phyloP scores from a whole-genome alignment of 1,139 yeast species.

The Kodamaea sp. region DNA sequence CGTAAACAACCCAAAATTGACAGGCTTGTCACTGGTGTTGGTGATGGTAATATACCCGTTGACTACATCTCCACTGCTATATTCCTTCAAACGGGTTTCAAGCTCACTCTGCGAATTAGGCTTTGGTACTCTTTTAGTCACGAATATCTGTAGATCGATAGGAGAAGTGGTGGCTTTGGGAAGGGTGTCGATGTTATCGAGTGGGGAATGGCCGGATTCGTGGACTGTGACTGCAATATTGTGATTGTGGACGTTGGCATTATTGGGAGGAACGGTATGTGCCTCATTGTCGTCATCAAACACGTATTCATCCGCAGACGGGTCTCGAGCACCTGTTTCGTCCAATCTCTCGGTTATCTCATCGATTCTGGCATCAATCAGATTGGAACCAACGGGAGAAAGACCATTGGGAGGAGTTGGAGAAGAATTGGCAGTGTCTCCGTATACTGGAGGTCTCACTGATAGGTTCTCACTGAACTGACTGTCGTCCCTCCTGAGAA shows the following conservation, averaged over 20 bases:
- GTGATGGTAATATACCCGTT: constrained; percentile 31
- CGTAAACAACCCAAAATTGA: constrained; percentile 46
- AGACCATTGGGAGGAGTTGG: constrained; percentile 26
- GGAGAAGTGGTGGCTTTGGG: constrained; percentile 39
- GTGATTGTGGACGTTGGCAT: constrained; percentile 17
- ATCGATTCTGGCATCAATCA: constrained; percentile 1
- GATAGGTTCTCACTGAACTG: constrained; percentile 43
- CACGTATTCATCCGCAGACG: constrained; percentile 18
- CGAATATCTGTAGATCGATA: constrained; percentile 43
- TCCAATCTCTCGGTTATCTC: constrained; percentile 13
- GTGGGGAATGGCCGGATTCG: constrained; percentile 43
- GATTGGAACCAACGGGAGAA: constrained; percentile 16
- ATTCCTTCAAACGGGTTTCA: constrained; percentile 48
- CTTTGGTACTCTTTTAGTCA: constrained; percentile 43
- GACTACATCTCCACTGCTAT: constrained; percentile 35
- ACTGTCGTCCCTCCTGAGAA: constrained; percentile 48
- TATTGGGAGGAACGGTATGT: constrained; percentile 8
- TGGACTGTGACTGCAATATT: constrained; percentile 22
- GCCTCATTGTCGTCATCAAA: constrained; percentile 19
- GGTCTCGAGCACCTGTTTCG: constrained; percentile 12
- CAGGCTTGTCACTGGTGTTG: constrained; percentile 40
- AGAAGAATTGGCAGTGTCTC: constrained; percentile 32
- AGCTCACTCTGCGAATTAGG: constrained; percentile 37
- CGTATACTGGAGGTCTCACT: constrained; percentile 43
- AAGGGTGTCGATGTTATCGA: constrained; percentile 46